Evolutionary conservation across 1,139 yeast genomes (phyloP).

Genomic region (Pneumocystis sp.): DNA sequence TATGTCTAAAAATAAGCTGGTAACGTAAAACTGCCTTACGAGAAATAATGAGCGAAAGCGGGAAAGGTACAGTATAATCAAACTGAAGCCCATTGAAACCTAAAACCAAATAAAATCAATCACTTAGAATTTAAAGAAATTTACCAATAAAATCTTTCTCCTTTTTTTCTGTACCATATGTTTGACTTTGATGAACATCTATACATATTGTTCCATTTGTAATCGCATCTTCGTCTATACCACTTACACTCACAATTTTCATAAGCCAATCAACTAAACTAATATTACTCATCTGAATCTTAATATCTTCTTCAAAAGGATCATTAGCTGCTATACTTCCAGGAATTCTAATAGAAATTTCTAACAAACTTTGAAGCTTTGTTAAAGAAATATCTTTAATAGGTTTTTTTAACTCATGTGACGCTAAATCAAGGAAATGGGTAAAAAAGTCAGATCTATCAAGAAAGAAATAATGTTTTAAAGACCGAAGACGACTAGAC

Average conservation of each 20-base stretch:
- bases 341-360: conserved; percentile 28
- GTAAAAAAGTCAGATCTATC: conserved; percentile 39
- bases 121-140: neutral
- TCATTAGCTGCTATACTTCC: conserved; percentile 28
- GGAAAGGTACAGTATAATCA: conserved; percentile 66
- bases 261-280: conserved; percentile 45
- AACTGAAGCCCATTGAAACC: conserved; percentile 49
- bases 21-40: conserved; percentile 62
- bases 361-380: conserved; percentile 28
- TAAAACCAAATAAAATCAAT: conserved; percentile 14
- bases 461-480: conserved; percentile 42
- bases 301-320: conserved; percentile 27
- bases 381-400: conserved; percentile 27
- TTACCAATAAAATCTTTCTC: neutral
- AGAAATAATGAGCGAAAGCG: conserved; percentile 59
- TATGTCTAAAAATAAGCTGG: conserved; percentile 63
- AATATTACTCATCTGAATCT: conserved; percentile 20
- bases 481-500: conserved; percentile 20
- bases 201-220: neutral
- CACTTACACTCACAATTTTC: conserved; percentile 47
- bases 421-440: conserved; percentile 30
- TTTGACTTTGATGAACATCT: neutral
- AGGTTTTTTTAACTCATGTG: conserved; percentile 30
- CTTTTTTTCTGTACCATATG: neutral
- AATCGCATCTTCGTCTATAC: conserved; percentile 40